Evolutionary conservation across 83 land plant species (phyloP).

Genomic region (Thuja plicata): DNA sequence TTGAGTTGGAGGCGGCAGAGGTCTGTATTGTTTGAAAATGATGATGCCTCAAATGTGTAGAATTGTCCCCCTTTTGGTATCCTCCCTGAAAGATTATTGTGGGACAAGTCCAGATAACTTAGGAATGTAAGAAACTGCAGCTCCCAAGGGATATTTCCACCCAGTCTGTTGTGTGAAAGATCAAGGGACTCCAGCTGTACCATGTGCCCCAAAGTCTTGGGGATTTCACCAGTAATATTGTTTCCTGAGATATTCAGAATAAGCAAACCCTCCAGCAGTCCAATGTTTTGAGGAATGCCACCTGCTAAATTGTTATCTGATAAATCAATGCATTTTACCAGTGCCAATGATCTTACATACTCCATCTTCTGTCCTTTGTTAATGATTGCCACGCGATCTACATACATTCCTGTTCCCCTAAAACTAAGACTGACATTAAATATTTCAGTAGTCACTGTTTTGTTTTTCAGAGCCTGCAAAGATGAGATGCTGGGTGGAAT

Average conservation of each 20-base stretch:
- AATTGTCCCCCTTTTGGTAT: slow-evolving; percentile 20
- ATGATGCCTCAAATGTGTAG: slow-evolving; percentile 23
- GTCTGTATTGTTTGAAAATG: slow-evolving; percentile 38
- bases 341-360: slow-evolving; percentile 14
- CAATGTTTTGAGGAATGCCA: slow-evolving; percentile 29
- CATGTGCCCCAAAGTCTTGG: slow-evolving; percentile 25
- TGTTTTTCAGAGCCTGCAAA: not conserved
- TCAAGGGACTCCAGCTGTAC: too few species aligned
- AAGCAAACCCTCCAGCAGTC: slow-evolving; percentile 25
- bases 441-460: not conserved
- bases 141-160: slow-evolving; percentile 28
- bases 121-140: slow-evolving; percentile 27
- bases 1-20: slow-evolving; percentile 54
- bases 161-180: too few species aligned
- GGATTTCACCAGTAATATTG: slow-evolving; percentile 46
- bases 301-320: slow-evolving; percentile 16
- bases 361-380: slow-evolving; percentile 22
- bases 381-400: not conserved
- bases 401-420: too few species aligned
- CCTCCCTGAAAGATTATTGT: slow-evolving; percentile 30
- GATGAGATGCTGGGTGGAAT: slow-evolving; percentile 34
- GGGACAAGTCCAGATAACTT: slow-evolving; percentile 35
- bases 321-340: not conserved
- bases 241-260: slow-evolving; percentile 59
- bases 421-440: not conserved